These are phyloP conservation scores for Cyberlindnera mrakii DNA, from an alignment of 805 yeast genomes.

Conservation along the genomic window DNA sequence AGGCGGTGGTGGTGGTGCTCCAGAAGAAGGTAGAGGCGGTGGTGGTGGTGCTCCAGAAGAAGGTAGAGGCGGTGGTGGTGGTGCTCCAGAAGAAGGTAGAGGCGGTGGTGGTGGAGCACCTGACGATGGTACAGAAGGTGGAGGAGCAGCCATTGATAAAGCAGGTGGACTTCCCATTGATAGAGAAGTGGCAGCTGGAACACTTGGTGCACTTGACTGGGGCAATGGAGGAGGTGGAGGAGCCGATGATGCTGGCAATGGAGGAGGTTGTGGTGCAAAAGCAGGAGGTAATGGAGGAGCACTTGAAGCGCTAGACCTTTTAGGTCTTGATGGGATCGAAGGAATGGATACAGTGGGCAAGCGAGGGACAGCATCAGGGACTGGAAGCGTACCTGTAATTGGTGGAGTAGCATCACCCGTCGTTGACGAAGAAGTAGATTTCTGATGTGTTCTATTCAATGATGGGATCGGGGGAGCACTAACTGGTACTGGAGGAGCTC, in stretches of 20 bases:
- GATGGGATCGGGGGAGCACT: slow-evolving; percentile 12
- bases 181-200: slow-evolving; percentile 16
- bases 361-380: slow-evolving; percentile 4
- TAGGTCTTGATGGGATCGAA: slow-evolving; percentile 21
- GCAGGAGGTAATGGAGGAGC: background rate
- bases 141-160: slow-evolving; percentile 22
- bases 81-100: slow-evolving; percentile 23
- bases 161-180: slow-evolving; percentile 5
- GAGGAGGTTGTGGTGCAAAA: slow-evolving; percentile 17
- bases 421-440: too few species aligned
- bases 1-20: slow-evolving; percentile 14
- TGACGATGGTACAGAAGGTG: slow-evolving; percentile 24
- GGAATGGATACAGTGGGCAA: slow-evolving; percentile 1
- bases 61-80: slow-evolving; percentile 23
- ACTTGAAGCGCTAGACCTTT: background rate
- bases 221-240: slow-evolving; percentile 22
- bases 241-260: slow-evolving; percentile 22
- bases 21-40: slow-evolving; percentile 23
- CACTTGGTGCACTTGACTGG: slow-evolving; percentile 2
- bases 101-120: slow-evolving; percentile 16
- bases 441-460: too few species aligned
- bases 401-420: slow-evolving; percentile 14
- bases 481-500: slow-evolving; percentile 14
- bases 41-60: slow-evolving; percentile 19
- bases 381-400: slow-evolving; percentile 20